These are phyloP conservation scores for Gliomastix tumulicola DNA, from an alignment of 2,329 filamentous ascomycete genomes.

Conservation along the genomic window DNA sequence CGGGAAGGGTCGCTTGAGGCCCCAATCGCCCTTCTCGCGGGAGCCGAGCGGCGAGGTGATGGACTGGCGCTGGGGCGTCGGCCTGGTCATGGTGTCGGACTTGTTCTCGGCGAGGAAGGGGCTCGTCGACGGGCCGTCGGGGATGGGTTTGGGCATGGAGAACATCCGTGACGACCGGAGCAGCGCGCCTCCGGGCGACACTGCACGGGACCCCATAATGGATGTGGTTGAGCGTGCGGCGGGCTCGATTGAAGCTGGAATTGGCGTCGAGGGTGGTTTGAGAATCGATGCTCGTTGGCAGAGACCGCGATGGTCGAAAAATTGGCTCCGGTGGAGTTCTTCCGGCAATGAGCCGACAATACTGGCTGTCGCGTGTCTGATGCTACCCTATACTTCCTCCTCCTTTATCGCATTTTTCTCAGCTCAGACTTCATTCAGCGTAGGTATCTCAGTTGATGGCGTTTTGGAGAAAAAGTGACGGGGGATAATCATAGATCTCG, in stretches of 20 bases:
- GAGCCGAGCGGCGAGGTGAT: constrained; percentile 72
- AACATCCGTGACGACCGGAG: constrained; percentile 87
- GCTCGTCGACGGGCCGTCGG: constrained; percentile 48
- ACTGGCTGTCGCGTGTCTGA: neutral
- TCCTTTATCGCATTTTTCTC: no score
- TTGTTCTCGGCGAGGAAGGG: constrained; percentile 3
- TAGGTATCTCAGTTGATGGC: no score
- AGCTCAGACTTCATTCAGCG: no score
- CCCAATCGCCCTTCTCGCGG: constrained; percentile 79
- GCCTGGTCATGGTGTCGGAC: constrained; percentile 48
- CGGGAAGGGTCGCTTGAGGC: constrained; percentile 79
- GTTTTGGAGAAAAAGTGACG: no score
- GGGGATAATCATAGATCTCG: no score
- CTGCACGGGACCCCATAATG: constrained; percentile 22
- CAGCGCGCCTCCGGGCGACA: constrained; percentile 61
- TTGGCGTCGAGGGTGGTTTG: constrained; percentile 7
- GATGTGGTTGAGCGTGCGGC: constrained; percentile 6
- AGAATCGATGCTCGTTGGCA: neutral
- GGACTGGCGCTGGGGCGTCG: constrained; percentile 75
- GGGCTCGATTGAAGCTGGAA: neutral
- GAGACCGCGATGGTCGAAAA: neutral
- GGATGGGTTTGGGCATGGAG: constrained; percentile 71
- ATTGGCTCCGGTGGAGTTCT: no score
- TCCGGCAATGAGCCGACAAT: neutral
- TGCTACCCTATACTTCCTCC: constrained; percentile 5